Conservation (phyloP, 805 yeast species). For the Candida wancherniae region DNA sequence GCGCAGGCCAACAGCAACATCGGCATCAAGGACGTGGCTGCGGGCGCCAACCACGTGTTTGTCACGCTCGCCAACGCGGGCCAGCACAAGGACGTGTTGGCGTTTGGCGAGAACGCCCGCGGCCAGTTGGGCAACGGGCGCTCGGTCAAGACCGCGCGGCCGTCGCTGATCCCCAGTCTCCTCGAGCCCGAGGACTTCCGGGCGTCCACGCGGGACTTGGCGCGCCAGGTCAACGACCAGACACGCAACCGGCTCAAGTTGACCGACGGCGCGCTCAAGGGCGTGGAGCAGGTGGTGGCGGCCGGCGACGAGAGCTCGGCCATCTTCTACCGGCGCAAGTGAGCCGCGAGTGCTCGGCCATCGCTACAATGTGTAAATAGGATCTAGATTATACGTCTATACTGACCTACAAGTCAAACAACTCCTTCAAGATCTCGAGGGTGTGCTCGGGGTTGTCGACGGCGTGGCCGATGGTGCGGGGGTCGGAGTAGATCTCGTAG, state of each 20-base stretch:
- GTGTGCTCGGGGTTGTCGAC: conserved; percentile 90
- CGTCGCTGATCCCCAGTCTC: conserved; percentile 49
- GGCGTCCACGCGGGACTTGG: conserved; percentile 19
- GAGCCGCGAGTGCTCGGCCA: background rate
- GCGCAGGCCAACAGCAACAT: conserved; percentile 5
- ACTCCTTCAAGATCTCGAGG: conserved; percentile 73
- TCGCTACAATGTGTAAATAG: no score
- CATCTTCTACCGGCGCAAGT: conserved; percentile 47
- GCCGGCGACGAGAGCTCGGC: conserved; percentile 65
- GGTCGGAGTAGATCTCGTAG: conserved; percentile 89
- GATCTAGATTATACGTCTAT: no score
- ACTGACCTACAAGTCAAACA: conserved; percentile 49
- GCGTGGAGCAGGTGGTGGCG: conserved; percentile 50
- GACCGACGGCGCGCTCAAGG: conserved; percentile 21
- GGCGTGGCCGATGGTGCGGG: conserved; percentile 93
- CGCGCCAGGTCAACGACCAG: conserved; percentile 28
- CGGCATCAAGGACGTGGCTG: conserved; percentile 40
- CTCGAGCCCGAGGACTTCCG: conserved; percentile 48
- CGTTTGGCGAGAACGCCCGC: conserved; percentile 79
- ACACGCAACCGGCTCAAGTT: conserved; percentile 46
- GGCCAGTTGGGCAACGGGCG: conserved; percentile 89
- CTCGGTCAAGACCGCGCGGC: conserved; percentile 52
- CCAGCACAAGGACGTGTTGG: conserved; percentile 49
- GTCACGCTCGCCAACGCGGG: conserved; percentile 50
- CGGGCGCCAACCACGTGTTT: conserved; percentile 64